Evolutionary conservation across 768 basidiomycete genomes (phyloP), one percentile per base, ranked within the genome.

Genomic region (Multifurca ochricompacta): DNA sequence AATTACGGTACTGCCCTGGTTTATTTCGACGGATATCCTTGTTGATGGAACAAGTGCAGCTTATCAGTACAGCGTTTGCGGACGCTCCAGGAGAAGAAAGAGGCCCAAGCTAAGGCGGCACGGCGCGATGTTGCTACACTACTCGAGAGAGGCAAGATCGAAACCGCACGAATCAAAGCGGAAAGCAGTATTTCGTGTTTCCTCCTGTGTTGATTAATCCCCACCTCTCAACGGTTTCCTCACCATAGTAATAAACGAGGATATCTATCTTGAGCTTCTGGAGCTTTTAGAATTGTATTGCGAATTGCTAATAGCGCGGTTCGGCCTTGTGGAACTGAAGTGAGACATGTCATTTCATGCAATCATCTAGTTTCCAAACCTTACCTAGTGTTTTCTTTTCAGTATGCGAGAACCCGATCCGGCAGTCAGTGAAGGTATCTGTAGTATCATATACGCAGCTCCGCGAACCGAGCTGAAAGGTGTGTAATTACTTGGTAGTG

Each of bases 271-370:
- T 41, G 94, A 97, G 65, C 76, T 97, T 23, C 72, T 97, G 34
- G 95, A 99, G 65, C 73, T 98, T 5, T 73, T 99, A 25, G 94
- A 97, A 72, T 77, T 98, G 10, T 97, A 97, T 67, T 90, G 87
- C 59, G 96, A 99, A 65, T 78, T 95, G n/a, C 71, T 98, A 18
- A 75, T 94, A 21, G 91, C 95, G 8, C 80, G 96, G 43, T 98
- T 98, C 64, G 88, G 89, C 9, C 70, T 98, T 27, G 76, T 99
- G 42, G 96, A 99, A 64, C 82, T 87, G 66, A 85, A 79, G 93
- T 95, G 59, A 65, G 82, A 69, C 51, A 23, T 25, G 32, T 18
- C 16, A 30, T 36, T 28, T n/a, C n/a, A n/a, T n/a, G n/a, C n/a
- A n/a, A n/a, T n/a, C n/a, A n/a, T n/a, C 25, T 44, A 4, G 7